A percentile compares a stretch with the other conserved stretches of the same genome.
Evolutionary conservation across 1,139 yeast genomes (phyloP).

Genomic region (Candida tetrigidarum): DNA sequence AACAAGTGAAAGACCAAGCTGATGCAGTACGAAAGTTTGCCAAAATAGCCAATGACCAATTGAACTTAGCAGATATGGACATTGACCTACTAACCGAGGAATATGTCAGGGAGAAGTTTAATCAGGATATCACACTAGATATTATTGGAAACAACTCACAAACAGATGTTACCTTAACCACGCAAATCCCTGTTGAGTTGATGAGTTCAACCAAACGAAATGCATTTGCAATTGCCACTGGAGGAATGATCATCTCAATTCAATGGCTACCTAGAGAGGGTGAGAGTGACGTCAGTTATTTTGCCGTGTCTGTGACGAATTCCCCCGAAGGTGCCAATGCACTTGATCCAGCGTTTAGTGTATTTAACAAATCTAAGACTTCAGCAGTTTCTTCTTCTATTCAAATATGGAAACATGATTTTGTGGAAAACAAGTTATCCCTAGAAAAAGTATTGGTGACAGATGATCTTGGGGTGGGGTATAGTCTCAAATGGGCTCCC

Average conservation of each 20-base stretch:
- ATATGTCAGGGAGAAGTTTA: conserved; percentile 11
- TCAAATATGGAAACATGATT: conserved; percentile 51
- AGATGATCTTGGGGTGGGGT: conserved; percentile 54
- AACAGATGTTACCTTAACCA: conserved; percentile 5
- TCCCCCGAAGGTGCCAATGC: conserved; percentile 31
- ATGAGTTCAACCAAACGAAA: conserved; percentile 26
- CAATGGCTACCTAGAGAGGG: conserved; percentile 50
- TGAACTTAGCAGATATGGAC: conserved; percentile 12
- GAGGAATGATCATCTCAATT: conserved; percentile 57
- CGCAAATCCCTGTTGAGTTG: conserved; percentile 16
- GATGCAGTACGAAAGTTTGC: conserved; percentile 7
- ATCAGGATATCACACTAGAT: not conserved
- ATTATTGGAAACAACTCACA: not conserved
- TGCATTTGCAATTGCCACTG: conserved; percentile 54
- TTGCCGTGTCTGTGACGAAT: conserved; percentile 56
- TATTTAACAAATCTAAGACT: conserved; percentile 24
- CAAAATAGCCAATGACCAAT: conserved; percentile 5
- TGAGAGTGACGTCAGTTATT: conserved; percentile 28
- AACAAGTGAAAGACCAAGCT: conserved; percentile 7
- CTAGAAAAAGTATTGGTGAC: conserved; percentile 41
- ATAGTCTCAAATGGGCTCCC: conserved; percentile 58
- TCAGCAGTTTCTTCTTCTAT: conserved; percentile 39
- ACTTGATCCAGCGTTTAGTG: conserved; percentile 34
- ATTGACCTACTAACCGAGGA: conserved; percentile 9
- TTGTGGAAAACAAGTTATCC: conserved; percentile 24